Conservation (phyloP, 495 filamentous ascomycete genomes). For the Halenospora varia region DNA sequence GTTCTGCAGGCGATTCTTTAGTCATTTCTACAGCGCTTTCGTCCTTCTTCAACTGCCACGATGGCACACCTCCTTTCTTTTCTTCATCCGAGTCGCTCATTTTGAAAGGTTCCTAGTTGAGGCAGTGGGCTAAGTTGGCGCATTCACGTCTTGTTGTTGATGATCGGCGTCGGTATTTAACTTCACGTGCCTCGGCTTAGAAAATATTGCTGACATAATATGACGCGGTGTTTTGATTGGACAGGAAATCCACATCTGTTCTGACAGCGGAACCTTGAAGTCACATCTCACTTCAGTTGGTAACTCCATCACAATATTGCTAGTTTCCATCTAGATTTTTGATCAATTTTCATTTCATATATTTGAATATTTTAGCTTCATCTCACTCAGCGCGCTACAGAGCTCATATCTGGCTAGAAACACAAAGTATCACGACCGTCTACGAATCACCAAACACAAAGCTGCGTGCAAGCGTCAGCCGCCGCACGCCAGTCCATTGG, state of each 20-base stretch:
- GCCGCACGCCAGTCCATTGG: background rate
- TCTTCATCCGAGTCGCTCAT: constrained; percentile 24
- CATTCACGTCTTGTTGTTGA: constrained; percentile 5
- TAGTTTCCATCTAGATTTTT: background rate
- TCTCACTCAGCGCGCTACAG: background rate
- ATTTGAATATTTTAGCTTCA: background rate
- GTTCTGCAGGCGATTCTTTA: constrained; percentile 4
- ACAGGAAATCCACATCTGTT: background rate
- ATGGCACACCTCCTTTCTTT: constrained; percentile 18
- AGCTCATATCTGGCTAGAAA: background rate
- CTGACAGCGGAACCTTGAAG: background rate
- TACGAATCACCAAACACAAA: background rate
- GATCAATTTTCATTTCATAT: background rate
- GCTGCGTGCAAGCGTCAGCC: background rate
- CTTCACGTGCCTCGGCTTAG: constrained; percentile 13
- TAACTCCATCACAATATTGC: background rate
- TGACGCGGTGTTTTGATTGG: background rate
- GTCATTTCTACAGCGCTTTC: constrained; percentile 2
- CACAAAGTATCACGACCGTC: background rate
- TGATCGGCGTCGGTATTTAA: background rate
- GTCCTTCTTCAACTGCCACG: constrained; percentile 18
- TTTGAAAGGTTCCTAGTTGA: background rate
- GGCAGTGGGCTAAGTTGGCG: background rate
- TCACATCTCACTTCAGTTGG: background rate
- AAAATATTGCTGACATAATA: constrained; percentile 10